Conservation (phyloP, 495 filamentous ascomycete genomes). For the Evernia prunastri region DNA sequence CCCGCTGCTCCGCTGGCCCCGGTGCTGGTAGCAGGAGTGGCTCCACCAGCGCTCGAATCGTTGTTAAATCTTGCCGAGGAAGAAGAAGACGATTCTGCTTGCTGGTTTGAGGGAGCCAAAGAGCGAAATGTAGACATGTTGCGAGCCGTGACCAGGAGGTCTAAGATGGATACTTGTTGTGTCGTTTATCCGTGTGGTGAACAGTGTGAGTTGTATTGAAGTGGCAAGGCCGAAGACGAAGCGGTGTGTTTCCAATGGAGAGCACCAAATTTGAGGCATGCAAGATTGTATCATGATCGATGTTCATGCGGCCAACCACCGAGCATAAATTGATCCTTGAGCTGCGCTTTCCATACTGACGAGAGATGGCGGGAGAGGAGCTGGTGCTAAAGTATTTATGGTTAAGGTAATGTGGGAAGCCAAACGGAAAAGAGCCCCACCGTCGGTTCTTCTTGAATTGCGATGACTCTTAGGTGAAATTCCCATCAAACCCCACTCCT, state of each 20-base stretch:
- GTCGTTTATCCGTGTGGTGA: background rate
- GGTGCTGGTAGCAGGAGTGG: background rate
- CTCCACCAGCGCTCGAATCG: background rate
- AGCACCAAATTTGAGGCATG: background rate
- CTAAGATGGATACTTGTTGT: background rate
- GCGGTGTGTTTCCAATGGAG: background rate
- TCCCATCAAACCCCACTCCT: background rate
- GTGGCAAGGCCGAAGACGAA: background rate
- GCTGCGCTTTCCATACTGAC: background rate
- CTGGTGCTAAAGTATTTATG: background rate
- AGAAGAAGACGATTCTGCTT: conserved; percentile 4
- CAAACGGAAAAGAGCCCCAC: conserved; percentile 4
- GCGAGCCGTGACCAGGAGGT: background rate
- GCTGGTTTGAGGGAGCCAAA: conserved; percentile 8
- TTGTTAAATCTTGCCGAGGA: conserved; percentile 2
- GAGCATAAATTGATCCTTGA: background rate
- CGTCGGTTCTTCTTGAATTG: background rate
- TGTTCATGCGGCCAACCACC: background rate
- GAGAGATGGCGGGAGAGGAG: background rate
- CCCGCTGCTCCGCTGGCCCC: conserved; percentile 8
- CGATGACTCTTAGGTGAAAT: too few species aligned
- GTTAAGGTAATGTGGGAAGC: background rate
- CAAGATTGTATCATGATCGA: conserved; percentile 1
- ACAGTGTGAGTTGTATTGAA: background rate
- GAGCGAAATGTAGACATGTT: conserved; percentile 16